Base-by-base conservation (phyloP, 2,329 filamentous ascomycete species). In the Sclerotinia minor region DNA sequence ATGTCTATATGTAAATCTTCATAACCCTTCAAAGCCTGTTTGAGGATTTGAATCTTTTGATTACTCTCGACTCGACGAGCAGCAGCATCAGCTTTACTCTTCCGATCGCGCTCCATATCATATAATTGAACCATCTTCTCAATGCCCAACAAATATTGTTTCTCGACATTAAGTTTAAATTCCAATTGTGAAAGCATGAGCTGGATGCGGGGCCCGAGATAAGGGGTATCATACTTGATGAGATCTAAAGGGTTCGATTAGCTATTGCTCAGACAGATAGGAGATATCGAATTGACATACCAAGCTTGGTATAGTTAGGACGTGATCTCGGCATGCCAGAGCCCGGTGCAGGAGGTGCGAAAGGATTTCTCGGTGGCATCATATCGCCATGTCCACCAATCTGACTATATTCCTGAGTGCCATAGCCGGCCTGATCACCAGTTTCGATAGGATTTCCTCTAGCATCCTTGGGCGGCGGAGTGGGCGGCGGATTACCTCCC, bases 51-150 rank as follows among this genome's bases (percentile, higher is more conserved):
- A 60, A 99, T 97, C 82, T 99, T 99, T 79, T 98, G 94, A 79
- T 94, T 97, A 81, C 94, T 98, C 81, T 99, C 95, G 70, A 96
- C 90, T 68, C 91, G 87, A 76, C 92, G 88, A 61, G 90, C 92
- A 74, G 96, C 93, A 53, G 95, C 95, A 79, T 99, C 95, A 68
- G 91, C 89, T 78, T 91, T 92, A 81, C 94, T 98, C 83, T 97
- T 97, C 74, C 94, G 89, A 78, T 99, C 95, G 41, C 95, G 94
- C 79, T 98, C 95, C 85, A 98, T 95, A 77, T 95, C 89, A 78
- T 99, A 99, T 47, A 99, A 84, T 78, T 95, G 92, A 58, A 97
- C 92, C 95, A 99, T 98, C 83, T 99, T 99, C 80, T 99, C 95
- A 74, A 99, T 95, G 70, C 95, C 95, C 77, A 96, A 96, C 73